Evolutionary conservation across 192 early-diverging fungal species (phyloP).

Genomic region (Coemansia reversa): DNA sequence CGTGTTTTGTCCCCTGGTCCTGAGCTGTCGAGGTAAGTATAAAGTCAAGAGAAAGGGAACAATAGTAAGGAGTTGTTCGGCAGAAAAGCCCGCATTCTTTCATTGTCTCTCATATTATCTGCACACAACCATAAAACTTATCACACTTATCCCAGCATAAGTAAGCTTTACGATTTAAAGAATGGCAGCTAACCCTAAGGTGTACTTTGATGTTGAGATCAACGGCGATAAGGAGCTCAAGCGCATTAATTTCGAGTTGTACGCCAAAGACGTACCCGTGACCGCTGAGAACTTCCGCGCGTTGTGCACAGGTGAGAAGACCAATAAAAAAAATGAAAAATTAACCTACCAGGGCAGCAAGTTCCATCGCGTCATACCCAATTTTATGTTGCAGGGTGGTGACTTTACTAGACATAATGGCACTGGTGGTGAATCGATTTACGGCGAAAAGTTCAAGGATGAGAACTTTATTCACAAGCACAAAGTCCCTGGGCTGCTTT

Average conservation of each 20-base stretch:
- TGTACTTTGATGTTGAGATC: too few relatives aligned
- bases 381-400: conserved; percentile 90
- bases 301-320: conserved; percentile 52
- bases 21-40: too few relatives aligned
- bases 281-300: conserved; percentile 92
- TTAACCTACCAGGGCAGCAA: conserved; percentile 65
- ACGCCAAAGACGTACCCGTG: conserved; percentile 57
- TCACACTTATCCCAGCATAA: too few relatives aligned
- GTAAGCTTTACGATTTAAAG: too few relatives aligned
- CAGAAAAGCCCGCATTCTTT: too few relatives aligned
- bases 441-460: conserved; percentile 74
- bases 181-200: conserved; percentile 28
- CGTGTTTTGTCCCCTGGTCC: too few relatives aligned
- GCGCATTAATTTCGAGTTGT: conserved; percentile 53
- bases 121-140: too few relatives aligned
- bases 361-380: conserved; percentile 87
- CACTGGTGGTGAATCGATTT: conserved; percentile 81
- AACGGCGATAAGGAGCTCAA: too few relatives aligned
- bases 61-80: too few relatives aligned
- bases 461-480: conserved; percentile 75
- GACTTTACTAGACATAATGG: conserved; percentile 78
- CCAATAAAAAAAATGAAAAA: conserved; percentile 58
- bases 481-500: conserved; percentile 63
- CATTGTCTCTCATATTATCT: too few relatives aligned
- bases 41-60: too few relatives aligned